These are phyloP conservation scores for Solanum habrochaites DNA, from an alignment of 257 asterid genomes.

Conservation along the genomic window DNA sequence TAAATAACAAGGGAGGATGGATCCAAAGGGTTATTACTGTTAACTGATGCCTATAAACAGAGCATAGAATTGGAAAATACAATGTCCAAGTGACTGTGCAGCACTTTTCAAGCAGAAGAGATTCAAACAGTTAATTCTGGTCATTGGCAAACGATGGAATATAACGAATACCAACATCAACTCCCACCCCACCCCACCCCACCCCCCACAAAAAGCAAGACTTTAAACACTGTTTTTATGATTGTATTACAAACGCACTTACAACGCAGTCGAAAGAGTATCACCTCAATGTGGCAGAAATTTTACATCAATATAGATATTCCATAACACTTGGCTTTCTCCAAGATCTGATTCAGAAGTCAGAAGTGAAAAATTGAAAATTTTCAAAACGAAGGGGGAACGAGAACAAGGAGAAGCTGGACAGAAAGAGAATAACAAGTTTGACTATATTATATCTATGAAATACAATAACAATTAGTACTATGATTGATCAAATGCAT, in stretches of 20 bases:
- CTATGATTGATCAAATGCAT: background rate
- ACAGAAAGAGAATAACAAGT: background rate
- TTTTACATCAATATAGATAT: background rate
- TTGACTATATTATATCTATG: background rate
- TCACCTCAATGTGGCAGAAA: background rate
- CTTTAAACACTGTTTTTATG: background rate
- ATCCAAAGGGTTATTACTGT: background rate
- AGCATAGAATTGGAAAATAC: background rate
- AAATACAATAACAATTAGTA: background rate
- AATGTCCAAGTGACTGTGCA: background rate
- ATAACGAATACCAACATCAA: background rate
- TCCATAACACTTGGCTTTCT: background rate
- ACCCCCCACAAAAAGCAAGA: background rate
- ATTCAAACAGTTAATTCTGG: background rate
- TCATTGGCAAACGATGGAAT: background rate
- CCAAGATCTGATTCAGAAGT: background rate
- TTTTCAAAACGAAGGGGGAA: background rate
- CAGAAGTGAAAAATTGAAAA: background rate
- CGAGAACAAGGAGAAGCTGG: background rate
- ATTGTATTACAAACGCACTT: background rate
- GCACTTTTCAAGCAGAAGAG: background rate
- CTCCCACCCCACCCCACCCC: background rate
- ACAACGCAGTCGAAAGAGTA: background rate
- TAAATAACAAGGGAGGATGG: conserved; percentile 9
- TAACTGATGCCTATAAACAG: background rate